A percentile compares a stretch with the other conserved stretches of the same genome.
Evolutionary conservation across 2,329 filamentous ascomycete genomes (phyloP).

Genomic region (Beauveria scarabaeidicola): DNA sequence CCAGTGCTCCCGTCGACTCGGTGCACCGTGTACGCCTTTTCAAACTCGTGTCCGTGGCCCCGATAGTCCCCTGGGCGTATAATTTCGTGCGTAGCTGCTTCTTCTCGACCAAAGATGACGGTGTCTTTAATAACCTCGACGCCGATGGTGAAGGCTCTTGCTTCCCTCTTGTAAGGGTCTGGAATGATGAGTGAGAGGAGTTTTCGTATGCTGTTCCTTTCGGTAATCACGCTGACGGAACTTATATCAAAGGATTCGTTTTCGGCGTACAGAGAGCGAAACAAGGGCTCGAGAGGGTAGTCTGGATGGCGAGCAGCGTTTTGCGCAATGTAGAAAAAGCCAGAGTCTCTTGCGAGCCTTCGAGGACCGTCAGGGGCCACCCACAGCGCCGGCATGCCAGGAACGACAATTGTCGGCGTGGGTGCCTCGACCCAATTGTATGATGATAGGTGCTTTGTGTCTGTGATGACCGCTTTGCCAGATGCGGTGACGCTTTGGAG

Average conservation of each 20-base stretch:
- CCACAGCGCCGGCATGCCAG: constrained; percentile 33
- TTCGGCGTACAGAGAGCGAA: constrained; percentile 31
- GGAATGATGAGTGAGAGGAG: constrained; percentile 35
- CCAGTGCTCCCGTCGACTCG: constrained; percentile 29
- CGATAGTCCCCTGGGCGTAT: constrained; percentile 28
- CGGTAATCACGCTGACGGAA: constrained; percentile 33
- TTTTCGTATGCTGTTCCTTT: constrained; percentile 41
- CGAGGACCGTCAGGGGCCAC: constrained; percentile 19
- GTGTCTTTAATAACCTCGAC: constrained; percentile 31
- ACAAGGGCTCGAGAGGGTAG: constrained; percentile 37
- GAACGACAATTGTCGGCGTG: constrained; percentile 35
- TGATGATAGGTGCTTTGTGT: constrained; percentile 34
- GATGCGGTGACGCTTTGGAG: constrained; percentile 15
- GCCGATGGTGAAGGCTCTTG: constrained; percentile 31
- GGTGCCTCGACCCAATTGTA: constrained; percentile 40
- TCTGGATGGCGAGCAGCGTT: constrained; percentile 36
- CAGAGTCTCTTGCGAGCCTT: constrained; percentile 28
- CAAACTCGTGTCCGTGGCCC: constrained; percentile 36
- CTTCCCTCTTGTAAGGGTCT: constrained; percentile 14
- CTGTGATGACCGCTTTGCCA: constrained; percentile 23
- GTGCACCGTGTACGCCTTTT: constrained; percentile 32
- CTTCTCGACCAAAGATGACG: constrained; percentile 28
- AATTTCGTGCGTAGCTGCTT: constrained; percentile 20
- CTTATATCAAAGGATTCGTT: constrained; percentile 31
- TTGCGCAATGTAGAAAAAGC: constrained; percentile 33